Conservation (phyloP, 1,139 yeast genomes). For the Candida tetrigidarum region DNA sequence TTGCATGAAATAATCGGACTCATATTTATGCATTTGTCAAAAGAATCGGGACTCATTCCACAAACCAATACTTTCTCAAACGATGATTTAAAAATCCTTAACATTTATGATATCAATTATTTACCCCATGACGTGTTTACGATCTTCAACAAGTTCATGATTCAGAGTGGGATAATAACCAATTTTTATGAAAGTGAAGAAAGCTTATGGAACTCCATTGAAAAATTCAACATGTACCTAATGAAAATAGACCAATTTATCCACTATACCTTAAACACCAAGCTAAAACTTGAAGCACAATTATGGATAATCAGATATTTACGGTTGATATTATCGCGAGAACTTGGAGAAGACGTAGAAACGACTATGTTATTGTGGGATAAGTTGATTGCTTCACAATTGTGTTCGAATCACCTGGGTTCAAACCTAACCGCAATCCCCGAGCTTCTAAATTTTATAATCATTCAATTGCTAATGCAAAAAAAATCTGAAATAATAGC, state of each 20-base stretch:
- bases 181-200: conserved; percentile 49
- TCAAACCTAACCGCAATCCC: conserved; percentile 30
- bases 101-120: conserved; percentile 42
- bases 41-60: conserved; percentile 43
- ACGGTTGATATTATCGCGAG: conserved; percentile 60
- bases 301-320: conserved; percentile 73
- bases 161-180: conserved; percentile 39
- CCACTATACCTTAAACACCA: conserved; percentile 47
- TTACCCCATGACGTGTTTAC: conserved; percentile 52
- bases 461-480: conserved; percentile 54
- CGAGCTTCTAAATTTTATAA: conserved; percentile 51
- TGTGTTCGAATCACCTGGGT: conserved; percentile 12
- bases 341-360: conserved; percentile 52
- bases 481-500: conserved; percentile 52
- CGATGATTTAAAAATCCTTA: conserved; percentile 40
- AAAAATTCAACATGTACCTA: conserved; percentile 49
- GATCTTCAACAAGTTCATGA: conserved; percentile 47
- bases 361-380: conserved; percentile 60
- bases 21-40: conserved; percentile 52
- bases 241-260: conserved; percentile 53
- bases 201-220: conserved; percentile 45
- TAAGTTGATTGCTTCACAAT: conserved; percentile 46
- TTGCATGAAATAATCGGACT: conserved; percentile 70
- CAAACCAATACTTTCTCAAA: conserved; percentile 34
- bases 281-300: conserved; percentile 59